Evolutionary conservation across 2,329 filamentous ascomycete species (phyloP).

Genomic region (Juglanconis sp.): DNA sequence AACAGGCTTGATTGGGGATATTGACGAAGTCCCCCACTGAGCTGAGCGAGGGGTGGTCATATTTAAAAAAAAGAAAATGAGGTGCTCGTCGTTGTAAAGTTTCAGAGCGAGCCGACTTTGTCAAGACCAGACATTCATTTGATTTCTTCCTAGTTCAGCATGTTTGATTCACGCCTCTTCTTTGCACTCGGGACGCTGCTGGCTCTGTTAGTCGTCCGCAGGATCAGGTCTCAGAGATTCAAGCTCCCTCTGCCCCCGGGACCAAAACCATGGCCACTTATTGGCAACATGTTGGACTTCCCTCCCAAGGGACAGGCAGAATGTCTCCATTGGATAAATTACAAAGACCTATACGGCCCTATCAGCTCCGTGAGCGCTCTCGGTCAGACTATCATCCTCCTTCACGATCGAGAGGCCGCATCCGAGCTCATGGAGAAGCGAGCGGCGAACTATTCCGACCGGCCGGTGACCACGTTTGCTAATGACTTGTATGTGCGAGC

Average conservation of each 20-base stretch:
- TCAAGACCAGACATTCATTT: no score
- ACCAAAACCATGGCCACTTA: constrained; percentile 4
- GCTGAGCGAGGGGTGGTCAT: no score
- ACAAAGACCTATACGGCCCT: constrained; percentile 6
- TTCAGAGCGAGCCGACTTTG: no score
- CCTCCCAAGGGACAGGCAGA: neutral
- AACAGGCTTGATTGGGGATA: no score
- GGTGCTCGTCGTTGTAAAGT: no score
- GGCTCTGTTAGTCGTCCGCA: no score
- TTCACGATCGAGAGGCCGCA: neutral
- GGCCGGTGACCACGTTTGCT: neutral
- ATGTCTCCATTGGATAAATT: constrained; percentile 4
- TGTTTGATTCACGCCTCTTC: no score
- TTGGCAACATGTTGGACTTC: constrained; percentile 5
- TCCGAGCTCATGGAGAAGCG: constrained; percentile 7
- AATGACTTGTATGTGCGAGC: no score
- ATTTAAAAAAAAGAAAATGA: no score
- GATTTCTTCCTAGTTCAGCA: no score
- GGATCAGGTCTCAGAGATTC: no score
- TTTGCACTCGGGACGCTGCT: neutral
- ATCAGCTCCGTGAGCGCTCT: constrained; percentile 9
- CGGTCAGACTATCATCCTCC: constrained; percentile 3
- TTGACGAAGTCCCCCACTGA: no score
- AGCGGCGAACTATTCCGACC: constrained; percentile 2
- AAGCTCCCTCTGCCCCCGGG: constrained; percentile 2